phyloP scores from a whole-genome alignment of 371 early-diverging fungal genomes.

The Phascolomyces articulosus region DNA sequence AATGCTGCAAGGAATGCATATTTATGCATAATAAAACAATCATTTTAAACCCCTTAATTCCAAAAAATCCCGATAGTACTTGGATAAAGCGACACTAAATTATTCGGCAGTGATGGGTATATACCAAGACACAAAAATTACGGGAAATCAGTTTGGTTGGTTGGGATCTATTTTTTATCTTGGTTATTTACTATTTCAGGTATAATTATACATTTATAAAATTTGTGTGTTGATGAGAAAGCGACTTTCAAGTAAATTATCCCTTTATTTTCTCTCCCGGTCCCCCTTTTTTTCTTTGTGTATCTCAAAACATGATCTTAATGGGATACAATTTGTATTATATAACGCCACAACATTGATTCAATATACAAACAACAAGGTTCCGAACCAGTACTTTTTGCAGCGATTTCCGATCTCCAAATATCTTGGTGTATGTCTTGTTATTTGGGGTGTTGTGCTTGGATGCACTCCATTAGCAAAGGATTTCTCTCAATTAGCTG shows the following conservation, averaged over 20 bases:
- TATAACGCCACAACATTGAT: neutral
- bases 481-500: slow-evolving; percentile 27
- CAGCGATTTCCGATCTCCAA: slow-evolving; percentile 29
- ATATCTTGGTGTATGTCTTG: slow-evolving; percentile 23
- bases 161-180: slow-evolving; percentile 34
- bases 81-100: slow-evolving; percentile 33
- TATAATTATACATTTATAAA: neutral
- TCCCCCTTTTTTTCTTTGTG: no score
- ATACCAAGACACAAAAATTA: slow-evolving; percentile 22
- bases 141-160: slow-evolving; percentile 23
- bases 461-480: slow-evolving; percentile 20
- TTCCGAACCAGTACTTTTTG: slow-evolving; percentile 31
- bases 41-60: neutral
- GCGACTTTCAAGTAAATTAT: no score
- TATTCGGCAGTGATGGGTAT: slow-evolving; percentile 31
- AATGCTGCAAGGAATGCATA: neutral
- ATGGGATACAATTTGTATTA: neutral
- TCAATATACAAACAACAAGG: no score
- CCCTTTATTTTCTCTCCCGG: no score
- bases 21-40: neutral
- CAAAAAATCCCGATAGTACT: slow-evolving; percentile 17
- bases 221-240: no score
- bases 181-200: slow-evolving; percentile 31
- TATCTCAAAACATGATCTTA: no score
- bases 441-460: slow-evolving; percentile 28